These are phyloP conservation scores for Jatropha multifida DNA, from an alignment of 441 rosid species.

Conservation along the genomic window DNA sequence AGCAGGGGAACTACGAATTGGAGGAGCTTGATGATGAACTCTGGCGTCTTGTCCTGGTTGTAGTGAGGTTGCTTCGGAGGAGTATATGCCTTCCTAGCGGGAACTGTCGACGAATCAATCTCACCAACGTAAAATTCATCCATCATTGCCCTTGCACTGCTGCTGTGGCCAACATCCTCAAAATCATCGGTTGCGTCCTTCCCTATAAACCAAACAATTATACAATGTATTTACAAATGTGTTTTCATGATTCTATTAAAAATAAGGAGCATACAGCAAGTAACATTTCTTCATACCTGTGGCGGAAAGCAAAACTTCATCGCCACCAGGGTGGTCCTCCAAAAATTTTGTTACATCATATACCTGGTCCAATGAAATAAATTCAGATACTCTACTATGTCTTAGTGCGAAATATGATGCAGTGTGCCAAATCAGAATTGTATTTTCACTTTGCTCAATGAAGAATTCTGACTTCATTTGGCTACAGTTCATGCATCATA, in stretches of 20 bases:
- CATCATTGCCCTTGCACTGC: conserved; percentile 78
- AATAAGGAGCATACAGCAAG: not conserved
- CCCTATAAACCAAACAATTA: conserved; percentile 38
- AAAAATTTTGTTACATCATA: conserved; percentile 89
- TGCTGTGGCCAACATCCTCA: conserved; percentile 92
- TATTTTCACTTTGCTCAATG: not conserved
- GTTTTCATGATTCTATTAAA: not conserved
- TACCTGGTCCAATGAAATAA: conserved; percentile 45
- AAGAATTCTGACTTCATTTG: not conserved
- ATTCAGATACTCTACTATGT: not conserved
- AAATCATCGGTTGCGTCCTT: conserved; percentile 94
- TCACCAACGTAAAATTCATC: conserved; percentile 74
- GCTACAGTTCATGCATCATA: not conserved
- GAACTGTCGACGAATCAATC: conserved; percentile 64
- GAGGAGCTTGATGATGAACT: conserved; percentile 66
- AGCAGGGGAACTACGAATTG: conserved; percentile 87
- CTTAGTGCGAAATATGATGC: not conserved
- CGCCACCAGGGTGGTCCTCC: conserved; percentile 99
- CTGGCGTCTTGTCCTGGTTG: conserved; percentile 75
- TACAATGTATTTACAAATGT: not conserved
- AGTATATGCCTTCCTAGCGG: conserved; percentile 46
- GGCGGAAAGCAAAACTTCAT: conserved; percentile 80
- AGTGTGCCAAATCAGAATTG: not conserved
- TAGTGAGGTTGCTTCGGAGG: conserved; percentile 66
- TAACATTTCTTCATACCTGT: conserved; percentile 48